Base-by-base conservation (phyloP, 768 basidiomycete genomes). In the Boletus subcaerulescens region DNA sequence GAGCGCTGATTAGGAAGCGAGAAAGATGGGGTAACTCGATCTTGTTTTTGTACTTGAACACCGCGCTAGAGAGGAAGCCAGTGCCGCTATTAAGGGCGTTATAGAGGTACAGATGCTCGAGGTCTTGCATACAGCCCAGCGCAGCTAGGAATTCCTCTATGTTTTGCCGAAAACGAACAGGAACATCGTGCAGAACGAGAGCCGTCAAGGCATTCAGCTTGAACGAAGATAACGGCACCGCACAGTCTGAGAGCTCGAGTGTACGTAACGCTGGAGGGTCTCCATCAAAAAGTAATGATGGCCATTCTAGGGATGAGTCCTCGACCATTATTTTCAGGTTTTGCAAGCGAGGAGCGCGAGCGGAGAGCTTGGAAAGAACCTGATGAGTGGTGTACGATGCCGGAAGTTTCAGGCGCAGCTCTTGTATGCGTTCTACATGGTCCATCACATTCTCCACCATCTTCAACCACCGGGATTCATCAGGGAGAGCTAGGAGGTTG, bases 101-200 rank as follows among this genome's bases (percentile, higher is more conserved):
- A 13, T 10, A 11, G 32, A 33, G 32, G 3, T 33, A 10, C 13
- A 33, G 32, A 13, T 33, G 11, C 13, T 33, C 11, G 13, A 33
- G 32, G 13, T 15, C 42, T 5, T 71, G 72, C 71, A 73, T 74
- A 45, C 62, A 54, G 18, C 60, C 49, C 8, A 79, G 67, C 15
- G 65, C 62, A 18, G 65, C 53, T 12, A 74, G 50, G 14, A 79
- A 58, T 35, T 72, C 66, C 5, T 52, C 48, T 17, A 66, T 63
- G 11, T 66, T 58, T 1, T 73, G 74, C n/a, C 65, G 68, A 17
- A 59, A 53, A 7, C 47, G 22, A 4, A 14, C 18, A 26, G 66
- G 48, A 3, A 73, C 48, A 43, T 69, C 39, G 26, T 66, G 57
- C 5, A 79, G 58, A 38, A 64, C 68, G 20, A 80, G 64, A 49